Conservation (phyloP, 805 yeast genomes). For the Starmerella kuoi region DNA sequence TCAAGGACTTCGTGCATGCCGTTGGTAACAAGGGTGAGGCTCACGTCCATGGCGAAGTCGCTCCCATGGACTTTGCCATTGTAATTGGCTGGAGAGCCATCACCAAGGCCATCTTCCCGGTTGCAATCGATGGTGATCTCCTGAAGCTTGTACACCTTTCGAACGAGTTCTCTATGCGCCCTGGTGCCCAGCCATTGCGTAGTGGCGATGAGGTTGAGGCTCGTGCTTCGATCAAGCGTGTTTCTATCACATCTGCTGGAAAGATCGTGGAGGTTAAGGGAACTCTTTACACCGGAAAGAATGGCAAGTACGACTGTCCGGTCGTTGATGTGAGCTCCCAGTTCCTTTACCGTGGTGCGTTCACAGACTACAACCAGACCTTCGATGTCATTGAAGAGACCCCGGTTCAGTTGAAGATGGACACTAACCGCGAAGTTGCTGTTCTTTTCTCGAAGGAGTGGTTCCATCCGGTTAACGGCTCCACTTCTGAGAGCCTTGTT, state of each 20-base stretch:
- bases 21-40: conserved; percentile 96
- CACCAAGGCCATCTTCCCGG: conserved; percentile 96
- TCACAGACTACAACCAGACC: conserved; percentile 78
- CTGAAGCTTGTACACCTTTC: conserved; percentile 88
- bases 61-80: conserved; percentile 99
- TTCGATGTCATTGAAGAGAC: conserved; percentile 80
- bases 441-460: conserved; percentile 92
- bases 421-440: conserved; percentile 78
- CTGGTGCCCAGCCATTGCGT: conserved; percentile 81
- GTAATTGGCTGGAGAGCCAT: conserved; percentile 98
- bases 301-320: conserved; percentile 41
- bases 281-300: conserved; percentile 47
- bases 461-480: conserved; percentile 62
- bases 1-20: conserved; percentile 90
- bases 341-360: conserved; percentile 91
- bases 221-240: conserved; percentile 74
- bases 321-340: conserved; percentile 91
- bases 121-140: conserved; percentile 89
- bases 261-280: conserved; percentile 94
- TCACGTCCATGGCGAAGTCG: conserved; percentile 66
- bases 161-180: conserved; percentile 83
- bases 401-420: conserved; percentile 66
- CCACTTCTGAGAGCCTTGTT: conserved; percentile 52
- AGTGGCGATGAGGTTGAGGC: conserved; percentile 78
- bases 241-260: conserved; percentile 82